Percentiles rank a stretch among this genome's conserved stretches.
phyloP scores from a whole-genome alignment of 345 rosid species.

The Noccaea caerulescens region DNA sequence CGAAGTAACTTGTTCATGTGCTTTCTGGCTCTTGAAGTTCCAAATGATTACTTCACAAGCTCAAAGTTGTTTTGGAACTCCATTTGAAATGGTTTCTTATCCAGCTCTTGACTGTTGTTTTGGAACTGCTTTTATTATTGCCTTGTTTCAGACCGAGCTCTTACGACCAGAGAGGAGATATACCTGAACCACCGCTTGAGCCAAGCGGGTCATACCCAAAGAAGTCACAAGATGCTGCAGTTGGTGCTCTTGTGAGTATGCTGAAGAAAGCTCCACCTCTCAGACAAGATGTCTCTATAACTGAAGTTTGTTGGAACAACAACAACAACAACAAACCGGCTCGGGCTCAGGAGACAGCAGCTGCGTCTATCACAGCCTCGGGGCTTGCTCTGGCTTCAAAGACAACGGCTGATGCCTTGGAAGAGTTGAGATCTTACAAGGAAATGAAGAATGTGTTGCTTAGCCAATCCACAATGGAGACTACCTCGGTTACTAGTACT shows the following conservation, averaged over 20 bases:
- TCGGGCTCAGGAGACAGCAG: conserved; percentile 38
- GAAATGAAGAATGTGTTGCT: conserved; percentile 67
- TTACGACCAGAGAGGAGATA: conserved; percentile 57
- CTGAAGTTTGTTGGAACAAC: conserved; percentile 42
- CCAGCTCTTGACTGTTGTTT: conserved; percentile 6
- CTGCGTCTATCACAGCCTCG: conserved; percentile 56
- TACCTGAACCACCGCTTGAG: conserved; percentile 48
- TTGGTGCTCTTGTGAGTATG: conserved; percentile 84
- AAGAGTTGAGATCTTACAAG: conserved; percentile 76
- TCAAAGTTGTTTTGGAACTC: no score
- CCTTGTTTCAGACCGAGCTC: conserved; percentile 59
- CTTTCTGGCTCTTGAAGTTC: conserved; percentile 2
- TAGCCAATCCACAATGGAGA: conserved; percentile 44
- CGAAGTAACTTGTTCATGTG: conserved; percentile 1
- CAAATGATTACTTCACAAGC: neutral
- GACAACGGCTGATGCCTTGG: conserved; percentile 89
- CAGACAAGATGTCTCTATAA: conserved; percentile 55
- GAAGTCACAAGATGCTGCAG: conserved; percentile 87
- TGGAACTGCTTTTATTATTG: conserved; percentile 11
- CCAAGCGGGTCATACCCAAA: conserved; percentile 54
- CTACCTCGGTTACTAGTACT: conserved; percentile 32
- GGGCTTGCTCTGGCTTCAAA: conserved; percentile 49
- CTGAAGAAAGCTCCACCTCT: conserved; percentile 91
- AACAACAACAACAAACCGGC: conserved; percentile 27
- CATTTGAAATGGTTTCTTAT: neutral